Evolutionary conservation across 2,329 filamentous ascomycete genomes (phyloP).

Genomic region (Pestalotiopsis sp.): DNA sequence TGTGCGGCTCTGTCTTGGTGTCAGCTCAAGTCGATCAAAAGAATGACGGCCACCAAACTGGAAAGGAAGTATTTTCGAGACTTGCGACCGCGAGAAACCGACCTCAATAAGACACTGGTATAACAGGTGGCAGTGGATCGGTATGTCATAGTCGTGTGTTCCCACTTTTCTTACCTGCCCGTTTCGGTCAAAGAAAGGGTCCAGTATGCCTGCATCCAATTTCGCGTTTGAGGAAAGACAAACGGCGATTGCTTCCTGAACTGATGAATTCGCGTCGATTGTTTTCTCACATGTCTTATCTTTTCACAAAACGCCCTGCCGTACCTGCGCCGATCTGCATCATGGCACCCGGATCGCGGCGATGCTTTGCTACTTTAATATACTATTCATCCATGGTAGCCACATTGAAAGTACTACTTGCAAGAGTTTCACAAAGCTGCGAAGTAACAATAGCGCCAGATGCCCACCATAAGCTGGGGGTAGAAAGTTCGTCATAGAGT

Average conservation of each 20-base stretch:
- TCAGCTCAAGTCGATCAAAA: neutral
- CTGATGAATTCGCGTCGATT: neutral
- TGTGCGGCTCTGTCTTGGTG: neutral
- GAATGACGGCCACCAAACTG: neutral
- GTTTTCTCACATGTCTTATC: conserved; percentile 8
- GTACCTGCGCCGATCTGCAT: neutral
- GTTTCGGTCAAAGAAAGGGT: neutral
- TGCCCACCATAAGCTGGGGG: too few relatives aligned
- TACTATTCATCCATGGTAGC: neutral
- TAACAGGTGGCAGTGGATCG: neutral
- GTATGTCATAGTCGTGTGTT: neutral
- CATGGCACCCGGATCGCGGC: neutral
- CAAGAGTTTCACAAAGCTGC: too few relatives aligned
- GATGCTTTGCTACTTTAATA: neutral
- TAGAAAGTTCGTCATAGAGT: too few relatives aligned
- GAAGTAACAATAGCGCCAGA: too few relatives aligned
- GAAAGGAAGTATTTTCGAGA: neutral
- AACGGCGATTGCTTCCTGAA: neutral
- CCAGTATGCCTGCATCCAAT: neutral
- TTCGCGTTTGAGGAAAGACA: conserved; percentile 1
- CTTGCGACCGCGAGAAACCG: neutral
- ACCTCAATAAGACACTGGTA: neutral
- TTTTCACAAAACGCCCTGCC: neutral
- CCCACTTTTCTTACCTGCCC: conserved; percentile 2
- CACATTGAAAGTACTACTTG: too few relatives aligned